Evolutionary conservation across 1,284 basidiomycete genomes (phyloP).

Genomic region (Rhodotorula glutinis): DNA sequence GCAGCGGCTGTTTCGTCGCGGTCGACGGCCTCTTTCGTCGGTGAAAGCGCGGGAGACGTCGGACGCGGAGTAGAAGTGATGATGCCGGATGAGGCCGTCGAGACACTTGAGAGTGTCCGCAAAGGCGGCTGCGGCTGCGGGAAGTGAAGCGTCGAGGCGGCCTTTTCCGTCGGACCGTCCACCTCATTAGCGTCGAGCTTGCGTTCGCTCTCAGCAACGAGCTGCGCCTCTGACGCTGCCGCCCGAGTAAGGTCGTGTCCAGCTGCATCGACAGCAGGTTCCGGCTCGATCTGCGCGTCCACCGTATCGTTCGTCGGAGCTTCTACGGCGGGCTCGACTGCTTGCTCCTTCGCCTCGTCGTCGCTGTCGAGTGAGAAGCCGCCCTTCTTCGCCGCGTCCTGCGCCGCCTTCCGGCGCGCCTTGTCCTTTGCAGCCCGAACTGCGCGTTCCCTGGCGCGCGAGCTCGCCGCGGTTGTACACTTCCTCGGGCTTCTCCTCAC

Average conservation of each 20-base stretch:
- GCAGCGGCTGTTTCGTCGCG: conserved; percentile 44
- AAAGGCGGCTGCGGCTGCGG: conserved; percentile 1
- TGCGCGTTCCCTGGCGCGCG: conserved; percentile 40
- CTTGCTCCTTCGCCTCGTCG: conserved; percentile 22
- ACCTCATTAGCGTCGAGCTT: too few relatives aligned
- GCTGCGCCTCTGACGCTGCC: too few relatives aligned
- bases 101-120: conserved; percentile 18
- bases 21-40: conserved; percentile 13
- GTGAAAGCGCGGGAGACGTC: conserved; percentile 32
- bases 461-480: conserved; percentile 17
- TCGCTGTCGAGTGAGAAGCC: conserved; percentile 17
- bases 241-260: too few relatives aligned
- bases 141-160: background rate
- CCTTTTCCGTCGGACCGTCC: background rate
- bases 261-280: too few relatives aligned
- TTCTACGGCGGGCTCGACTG: too few relatives aligned
- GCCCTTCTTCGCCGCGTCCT: background rate
- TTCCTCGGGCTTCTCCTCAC: conserved; percentile 19
- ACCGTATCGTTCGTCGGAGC: too few relatives aligned
- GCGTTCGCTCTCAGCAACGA: too few relatives aligned
- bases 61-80: conserved; percentile 34
- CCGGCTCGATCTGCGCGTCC: too few relatives aligned
- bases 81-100: conserved; percentile 5
- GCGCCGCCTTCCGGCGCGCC: background rate
- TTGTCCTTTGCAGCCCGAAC: conserved; percentile 32